These are phyloP conservation scores for Eudorina sp. DNA, from an alignment of 139 green algal genomes.

Conservation along the genomic window DNA sequence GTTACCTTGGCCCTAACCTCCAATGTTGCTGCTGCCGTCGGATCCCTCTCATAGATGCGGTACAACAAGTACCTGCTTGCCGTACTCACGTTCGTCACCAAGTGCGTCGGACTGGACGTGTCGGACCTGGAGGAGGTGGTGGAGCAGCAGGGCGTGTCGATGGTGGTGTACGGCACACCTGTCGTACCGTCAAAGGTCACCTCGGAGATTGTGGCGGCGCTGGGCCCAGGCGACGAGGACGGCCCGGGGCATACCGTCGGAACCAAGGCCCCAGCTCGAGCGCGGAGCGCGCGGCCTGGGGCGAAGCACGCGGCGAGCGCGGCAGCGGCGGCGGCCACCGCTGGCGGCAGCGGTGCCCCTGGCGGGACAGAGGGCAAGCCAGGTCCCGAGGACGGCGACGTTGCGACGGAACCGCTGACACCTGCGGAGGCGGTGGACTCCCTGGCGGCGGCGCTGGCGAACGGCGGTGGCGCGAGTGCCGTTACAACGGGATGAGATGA, in stretches of 20 bases:
- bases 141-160: constrained; percentile 40
- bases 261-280: background rate
- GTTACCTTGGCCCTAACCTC: no score
- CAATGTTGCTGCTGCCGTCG: no score
- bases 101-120: constrained; percentile 62
- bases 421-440: background rate
- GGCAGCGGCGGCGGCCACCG: background rate
- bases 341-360: background rate
- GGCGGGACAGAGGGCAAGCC: background rate
- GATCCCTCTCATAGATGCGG: no score
- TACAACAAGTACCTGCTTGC: constrained; percentile 69
- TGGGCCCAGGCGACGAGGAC: background rate
- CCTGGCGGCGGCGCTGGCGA: background rate
- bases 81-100: constrained; percentile 70
- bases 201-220: constrained; percentile 7
- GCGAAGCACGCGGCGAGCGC: background rate
- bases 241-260: background rate
- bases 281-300: background rate
- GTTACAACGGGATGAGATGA: no score
- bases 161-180: constrained; percentile 58
- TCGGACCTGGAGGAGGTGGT: constrained; percentile 62
- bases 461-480: background rate
- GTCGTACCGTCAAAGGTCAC: constrained; percentile 19
- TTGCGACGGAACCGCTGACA: background rate
- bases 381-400: background rate